Base-by-base conservation (phyloP, 257 asterid species). In the Nicotiana paniculata region DNA sequence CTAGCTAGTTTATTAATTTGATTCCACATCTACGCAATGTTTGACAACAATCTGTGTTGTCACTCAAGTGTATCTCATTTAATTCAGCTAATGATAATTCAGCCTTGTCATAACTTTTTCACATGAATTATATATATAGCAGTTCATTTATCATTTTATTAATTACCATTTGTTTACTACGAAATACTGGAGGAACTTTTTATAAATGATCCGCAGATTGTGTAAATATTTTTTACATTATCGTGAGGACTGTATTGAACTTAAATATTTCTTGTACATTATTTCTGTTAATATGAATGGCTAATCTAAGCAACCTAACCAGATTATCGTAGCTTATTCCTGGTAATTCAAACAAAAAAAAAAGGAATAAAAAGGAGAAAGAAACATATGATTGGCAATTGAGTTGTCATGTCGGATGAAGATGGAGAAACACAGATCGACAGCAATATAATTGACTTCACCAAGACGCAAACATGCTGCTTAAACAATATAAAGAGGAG, bases 371-470 rank as follows among this genome's bases (percentile, higher is more conserved):
- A 53, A 53, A 53, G 18, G 58, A 53, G 55, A 37, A 39, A 37
- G 77, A 72, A 46, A 15, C 78, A 21, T 46, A 72, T 72, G 21
- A 21, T 43, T 58, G 64, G 26, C 16, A 15, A 70, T 46, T 24
- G 61, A 72, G 79, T 75, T 26, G 26, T 75, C 63, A 75, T 75
- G 79, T 75, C 16, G 63, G 63, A 75, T 51, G 74, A 62, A 37
- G 82, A 79, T 79, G 75, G 82, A 79, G 72, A 79, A 58, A 64
- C 82, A 61, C 30, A 79, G 18, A 32, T 32, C 35, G 35, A 63
- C 74, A 61, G 43, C 82, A 35, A 32, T 32, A 32, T 32, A 32
- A 57, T 62, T 61, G 75, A 79, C 82, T 79, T 61, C 58, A 46
- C 6, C 59, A 61, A 39, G 82, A 61, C 18, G 26, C 75, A 62